Conservation (phyloP, 441 rosid species). For the Kokia cookei region DNA sequence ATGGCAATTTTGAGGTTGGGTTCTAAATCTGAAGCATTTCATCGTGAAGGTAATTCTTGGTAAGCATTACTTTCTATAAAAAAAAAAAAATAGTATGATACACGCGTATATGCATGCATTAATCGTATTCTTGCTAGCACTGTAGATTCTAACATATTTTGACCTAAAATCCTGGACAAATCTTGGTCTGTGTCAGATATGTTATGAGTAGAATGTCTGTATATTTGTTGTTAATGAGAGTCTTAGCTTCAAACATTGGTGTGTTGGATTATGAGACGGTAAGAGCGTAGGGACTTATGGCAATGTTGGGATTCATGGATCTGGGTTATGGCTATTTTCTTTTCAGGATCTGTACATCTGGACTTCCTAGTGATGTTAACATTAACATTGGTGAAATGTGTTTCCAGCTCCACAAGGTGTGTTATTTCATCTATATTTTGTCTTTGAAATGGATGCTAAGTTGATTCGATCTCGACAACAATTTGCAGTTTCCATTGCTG, state of each 20-base stretch:
- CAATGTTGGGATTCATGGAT: neutral
- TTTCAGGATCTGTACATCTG: constrained; percentile 56
- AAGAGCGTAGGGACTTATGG: neutral
- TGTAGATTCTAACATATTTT: too few relatives aligned
- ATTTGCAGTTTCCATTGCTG: constrained; percentile 54
- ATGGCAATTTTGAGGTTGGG: constrained; percentile 52
- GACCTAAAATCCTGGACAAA: neutral
- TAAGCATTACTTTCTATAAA: neutral
- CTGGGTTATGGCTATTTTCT: neutral
- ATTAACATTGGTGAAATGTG: constrained; percentile 50
- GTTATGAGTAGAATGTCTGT: neutral
- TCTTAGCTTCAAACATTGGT: neutral
- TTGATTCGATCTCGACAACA: neutral
- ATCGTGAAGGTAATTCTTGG: constrained; percentile 48
- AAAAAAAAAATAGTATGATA: too few relatives aligned
- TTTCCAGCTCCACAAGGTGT: constrained; percentile 68
- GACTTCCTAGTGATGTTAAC: constrained; percentile 62
- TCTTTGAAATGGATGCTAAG: neutral
- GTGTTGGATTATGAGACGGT: neutral
- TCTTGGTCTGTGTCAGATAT: neutral
- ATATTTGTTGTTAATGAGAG: neutral
- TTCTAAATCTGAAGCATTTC: constrained; percentile 47
- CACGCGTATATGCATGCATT: neutral
- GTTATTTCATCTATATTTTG: neutral
- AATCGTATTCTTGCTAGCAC: too few relatives aligned